These are phyloP conservation scores for Flaveria bidentis DNA, from an alignment of 129 eudicot species.

Conservation along the genomic window DNA sequence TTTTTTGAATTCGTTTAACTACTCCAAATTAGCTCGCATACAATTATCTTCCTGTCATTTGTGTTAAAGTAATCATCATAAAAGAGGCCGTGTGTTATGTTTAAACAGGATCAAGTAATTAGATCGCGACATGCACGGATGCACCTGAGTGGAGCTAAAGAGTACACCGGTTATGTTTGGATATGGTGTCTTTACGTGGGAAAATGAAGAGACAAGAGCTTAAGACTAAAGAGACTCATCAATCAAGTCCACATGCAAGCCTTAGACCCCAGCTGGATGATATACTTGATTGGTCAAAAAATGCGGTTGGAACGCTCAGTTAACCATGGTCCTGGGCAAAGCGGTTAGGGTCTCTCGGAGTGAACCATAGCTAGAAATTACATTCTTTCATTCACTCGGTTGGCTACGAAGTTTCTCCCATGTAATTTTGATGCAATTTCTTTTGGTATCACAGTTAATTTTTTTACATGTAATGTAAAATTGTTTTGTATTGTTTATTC, in stretches of 20 bases:
- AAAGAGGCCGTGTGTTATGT: neutral
- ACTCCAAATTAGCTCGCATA: neutral
- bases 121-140: neutral
- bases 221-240: too few relatives aligned
- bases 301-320: neutral
- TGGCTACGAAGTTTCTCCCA: neutral
- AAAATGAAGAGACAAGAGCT: neutral
- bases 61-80: neutral
- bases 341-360: neutral
- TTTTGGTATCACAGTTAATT: neutral
- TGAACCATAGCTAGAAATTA: too few relatives aligned
- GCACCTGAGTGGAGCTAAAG: slow-evolving; percentile 6
- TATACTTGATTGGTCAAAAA: neutral
- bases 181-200: neutral
- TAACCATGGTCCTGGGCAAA: neutral
- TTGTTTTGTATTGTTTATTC: too few relatives aligned
- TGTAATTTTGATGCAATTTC: neutral
- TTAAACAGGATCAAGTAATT: neutral
- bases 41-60: neutral
- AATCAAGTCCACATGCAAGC: neutral
- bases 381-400: too few relatives aligned
- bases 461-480: neutral
- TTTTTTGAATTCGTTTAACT: neutral
- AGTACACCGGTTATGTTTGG: neutral
- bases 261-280: neutral